phyloP scores from a whole-genome alignment of 2,329 filamentous ascomycete species.

The Cladosporium phlei region DNA sequence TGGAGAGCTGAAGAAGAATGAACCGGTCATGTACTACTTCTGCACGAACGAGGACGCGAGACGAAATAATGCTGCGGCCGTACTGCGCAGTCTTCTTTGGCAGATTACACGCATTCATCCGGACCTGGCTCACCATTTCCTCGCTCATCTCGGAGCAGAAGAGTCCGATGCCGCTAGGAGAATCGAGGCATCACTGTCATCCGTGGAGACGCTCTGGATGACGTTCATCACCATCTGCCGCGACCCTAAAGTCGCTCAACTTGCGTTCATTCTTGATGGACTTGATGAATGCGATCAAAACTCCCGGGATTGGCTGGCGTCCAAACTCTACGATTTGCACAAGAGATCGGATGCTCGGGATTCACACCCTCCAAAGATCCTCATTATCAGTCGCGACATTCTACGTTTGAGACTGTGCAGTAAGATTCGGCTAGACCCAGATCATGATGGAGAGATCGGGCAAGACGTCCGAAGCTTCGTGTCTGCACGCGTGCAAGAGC shows the following conservation, averaged over 20 bases:
- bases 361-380: neutral
- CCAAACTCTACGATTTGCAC: conserved; percentile 11
- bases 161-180: too few species aligned
- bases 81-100: conserved; percentile 27
- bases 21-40: conserved; percentile 23
- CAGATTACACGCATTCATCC: neutral
- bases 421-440: neutral
- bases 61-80: conserved; percentile 23
- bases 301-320: conserved; percentile 13
- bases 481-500: neutral
- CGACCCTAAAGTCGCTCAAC: too few species aligned
- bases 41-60: conserved; percentile 25
- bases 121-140: neutral
- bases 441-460: neutral
- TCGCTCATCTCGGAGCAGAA: too few species aligned
- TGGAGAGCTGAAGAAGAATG: conserved; percentile 16
- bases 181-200: too few species aligned
- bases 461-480: neutral
- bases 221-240: too few species aligned
- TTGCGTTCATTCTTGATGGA: conserved; percentile 26
- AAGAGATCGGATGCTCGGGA: too few species aligned
- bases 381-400: conserved; percentile 15
- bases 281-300: conserved; percentile 27
- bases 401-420: neutral
- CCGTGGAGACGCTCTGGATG: neutral